Conservation (phyloP, 495 filamentous ascomycete species). For the Talaromyces stipitatus region DNA sequence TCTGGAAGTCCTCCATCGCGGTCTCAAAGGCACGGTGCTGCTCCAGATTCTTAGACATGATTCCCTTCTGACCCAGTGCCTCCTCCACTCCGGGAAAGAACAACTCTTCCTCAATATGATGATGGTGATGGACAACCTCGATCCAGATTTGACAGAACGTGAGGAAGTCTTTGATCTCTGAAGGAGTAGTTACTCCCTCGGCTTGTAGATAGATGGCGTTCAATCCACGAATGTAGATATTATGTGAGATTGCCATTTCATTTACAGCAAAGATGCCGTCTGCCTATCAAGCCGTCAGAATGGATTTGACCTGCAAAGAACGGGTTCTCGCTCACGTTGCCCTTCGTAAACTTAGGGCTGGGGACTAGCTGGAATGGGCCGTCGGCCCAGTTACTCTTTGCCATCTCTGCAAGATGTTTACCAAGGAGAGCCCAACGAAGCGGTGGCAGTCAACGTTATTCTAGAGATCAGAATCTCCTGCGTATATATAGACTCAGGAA, state of each 20-base stretch:
- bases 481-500: neutral
- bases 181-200: conserved; percentile 16
- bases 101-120: conserved; percentile 31
- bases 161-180: conserved; percentile 8
- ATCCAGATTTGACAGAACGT: conserved; percentile 5
- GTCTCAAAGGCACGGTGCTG: conserved; percentile 29
- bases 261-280: neutral
- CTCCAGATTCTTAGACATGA: conserved; percentile 34
- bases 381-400: neutral
- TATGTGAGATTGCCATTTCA: conserved; percentile 52
- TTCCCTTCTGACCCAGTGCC: conserved; percentile 20
- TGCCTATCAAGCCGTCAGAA: neutral
- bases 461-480: neutral
- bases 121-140: conserved; percentile 29
- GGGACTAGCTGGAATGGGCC: neutral
- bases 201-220: conserved; percentile 53
- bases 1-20: conserved; percentile 18
- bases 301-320: neutral
- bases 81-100: conserved; percentile 29
- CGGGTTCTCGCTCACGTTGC: neutral
- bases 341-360: neutral
- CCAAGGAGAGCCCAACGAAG: neutral
- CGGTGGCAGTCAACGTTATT: neutral
- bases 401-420: neutral
- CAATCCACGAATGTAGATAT: conserved; percentile 36